Percentiles rank a stretch among this genome's conserved stretches.
Evolutionary conservation across 208 protist species (phyloP).

Genomic region (Wallacemonas sp.): DNA sequence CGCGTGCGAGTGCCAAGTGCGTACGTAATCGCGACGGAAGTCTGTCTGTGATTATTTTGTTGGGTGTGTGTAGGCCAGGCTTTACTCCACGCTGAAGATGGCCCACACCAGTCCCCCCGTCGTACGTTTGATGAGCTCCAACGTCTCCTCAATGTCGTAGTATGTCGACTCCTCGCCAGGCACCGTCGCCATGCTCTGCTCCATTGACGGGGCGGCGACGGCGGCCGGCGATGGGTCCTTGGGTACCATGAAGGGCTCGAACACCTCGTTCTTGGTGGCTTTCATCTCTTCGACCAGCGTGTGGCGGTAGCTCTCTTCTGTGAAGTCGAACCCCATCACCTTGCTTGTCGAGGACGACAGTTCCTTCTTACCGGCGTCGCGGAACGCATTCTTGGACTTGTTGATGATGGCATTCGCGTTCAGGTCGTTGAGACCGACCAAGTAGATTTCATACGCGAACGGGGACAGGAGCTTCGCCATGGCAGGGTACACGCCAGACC

Average conservation of each 20-base stretch:
- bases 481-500: constrained; percentile 45
- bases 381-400: constrained; percentile 70
- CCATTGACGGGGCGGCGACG: constrained; percentile 17
- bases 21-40: no score
- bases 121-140: constrained; percentile 49
- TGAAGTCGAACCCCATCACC: constrained; percentile 29
- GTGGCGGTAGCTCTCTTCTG: constrained; percentile 49
- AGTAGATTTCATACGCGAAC: constrained; percentile 73
- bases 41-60: no score
- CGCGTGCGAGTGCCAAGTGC: no score
- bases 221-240: no score
- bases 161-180: constrained; percentile 5
- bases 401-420: constrained; percentile 69
- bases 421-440: constrained; percentile 65
- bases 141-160: constrained; percentile 63
- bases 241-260: constrained; percentile 27
- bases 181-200: constrained; percentile 29
- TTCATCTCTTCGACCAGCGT: constrained; percentile 37
- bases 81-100: constrained; percentile 65
- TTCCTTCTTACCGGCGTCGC: constrained; percentile 3
- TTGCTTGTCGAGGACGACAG: background rate
- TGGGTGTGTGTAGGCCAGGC: background rate
- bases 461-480: constrained; percentile 67
- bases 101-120: constrained; percentile 74
- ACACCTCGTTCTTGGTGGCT: constrained; percentile 11